phyloP scores from a whole-genome alignment of 257 asterid genomes.

The Lycium ferocissimum region DNA sequence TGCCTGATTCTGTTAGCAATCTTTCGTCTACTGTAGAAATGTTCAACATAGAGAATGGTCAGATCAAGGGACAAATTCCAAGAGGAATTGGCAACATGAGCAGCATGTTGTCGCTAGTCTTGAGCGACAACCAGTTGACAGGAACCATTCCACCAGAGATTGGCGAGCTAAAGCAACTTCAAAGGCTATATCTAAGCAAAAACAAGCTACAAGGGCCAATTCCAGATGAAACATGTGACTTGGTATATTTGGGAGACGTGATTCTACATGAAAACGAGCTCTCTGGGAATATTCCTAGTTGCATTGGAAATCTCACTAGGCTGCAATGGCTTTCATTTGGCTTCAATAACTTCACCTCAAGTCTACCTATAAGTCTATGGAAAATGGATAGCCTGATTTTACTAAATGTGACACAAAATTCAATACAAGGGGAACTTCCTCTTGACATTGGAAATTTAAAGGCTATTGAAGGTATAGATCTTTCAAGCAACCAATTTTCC shows the following conservation, averaged over 20 bases:
- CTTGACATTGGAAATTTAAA: slow-evolving; percentile 40
- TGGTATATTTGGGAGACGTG: slow-evolving; percentile 39
- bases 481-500: slow-evolving; percentile 43
- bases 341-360: slow-evolving; percentile 45
- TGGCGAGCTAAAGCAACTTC: slow-evolving; percentile 40
- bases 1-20: slow-evolving; percentile 46
- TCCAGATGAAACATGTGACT: slow-evolving; percentile 41
- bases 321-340: slow-evolving; percentile 41
- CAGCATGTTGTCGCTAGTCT: slow-evolving; percentile 37
- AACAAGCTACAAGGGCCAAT: slow-evolving; percentile 44
- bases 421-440: slow-evolving; percentile 46
- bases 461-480: slow-evolving; percentile 38
- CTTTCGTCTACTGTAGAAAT: slow-evolving; percentile 42
- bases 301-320: slow-evolving; percentile 43
- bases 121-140: slow-evolving; percentile 41
- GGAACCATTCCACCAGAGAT: slow-evolving; percentile 44
- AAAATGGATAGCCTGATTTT: slow-evolving; percentile 35
- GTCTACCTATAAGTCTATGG: slow-evolving; percentile 49
- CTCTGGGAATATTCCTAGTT: slow-evolving; percentile 42
- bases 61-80: slow-evolving; percentile 43
- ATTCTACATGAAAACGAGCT: slow-evolving; percentile 40
- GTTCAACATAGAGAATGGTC: slow-evolving; percentile 40
- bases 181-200: slow-evolving; percentile 32
- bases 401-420: slow-evolving; percentile 43
- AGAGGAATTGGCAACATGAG: slow-evolving; percentile 49